Percentiles rank a stretch among this genome's conserved stretches.
Conservation (phyloP, 2,329 filamentous ascomycete species). For the Paramyrothecium roridum region DNA sequence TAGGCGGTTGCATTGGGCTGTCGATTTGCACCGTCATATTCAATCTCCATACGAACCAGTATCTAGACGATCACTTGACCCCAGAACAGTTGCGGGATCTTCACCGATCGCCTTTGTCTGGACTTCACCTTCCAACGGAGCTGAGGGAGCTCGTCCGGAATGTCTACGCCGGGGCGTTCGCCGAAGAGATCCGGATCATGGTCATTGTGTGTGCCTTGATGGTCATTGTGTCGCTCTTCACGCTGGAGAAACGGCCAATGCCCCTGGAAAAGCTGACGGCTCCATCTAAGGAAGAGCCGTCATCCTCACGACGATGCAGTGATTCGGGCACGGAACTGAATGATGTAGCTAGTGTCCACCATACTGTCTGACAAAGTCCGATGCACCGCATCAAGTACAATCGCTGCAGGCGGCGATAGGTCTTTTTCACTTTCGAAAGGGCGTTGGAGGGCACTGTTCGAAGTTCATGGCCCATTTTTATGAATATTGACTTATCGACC, state of each 20-base stretch:
- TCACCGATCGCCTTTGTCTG: slow-evolving; percentile 40
- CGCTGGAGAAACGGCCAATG: slow-evolving; percentile 38
- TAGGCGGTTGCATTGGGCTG: slow-evolving; percentile 58
- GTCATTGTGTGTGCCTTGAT: slow-evolving; percentile 39
- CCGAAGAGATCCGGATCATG: slow-evolving; percentile 43
- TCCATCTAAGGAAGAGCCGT: slow-evolving; percentile 20
- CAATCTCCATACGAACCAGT: slow-evolving; percentile 38
- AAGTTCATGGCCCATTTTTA: too few relatives aligned
- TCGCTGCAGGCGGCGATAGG: neutral
- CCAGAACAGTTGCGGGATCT: slow-evolving; percentile 35
- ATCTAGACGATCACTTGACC: slow-evolving; percentile 32
- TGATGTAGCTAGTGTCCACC: slow-evolving; percentile 18
- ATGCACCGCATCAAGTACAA: neutral
- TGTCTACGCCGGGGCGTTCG: slow-evolving; percentile 44
- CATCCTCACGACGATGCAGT: slow-evolving; percentile 26
- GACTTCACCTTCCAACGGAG: slow-evolving; percentile 27
- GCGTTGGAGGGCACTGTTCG: too few relatives aligned
- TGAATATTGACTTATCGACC: too few relatives aligned
- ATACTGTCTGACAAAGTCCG: slow-evolving; percentile 10
- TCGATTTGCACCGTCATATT: slow-evolving; percentile 58
- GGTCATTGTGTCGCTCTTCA: slow-evolving; percentile 39
- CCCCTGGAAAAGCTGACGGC: slow-evolving; percentile 27
- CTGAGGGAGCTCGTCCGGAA: slow-evolving; percentile 30
- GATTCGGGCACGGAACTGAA: slow-evolving; percentile 35
- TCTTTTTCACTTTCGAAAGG: too few relatives aligned